Percentiles rank a stretch among this genome's conserved stretches.
These are phyloP conservation scores for Ampelocalamus luodianensis DNA, from an alignment of 176 grass and related monocot genomes.

Conservation along the genomic window DNA sequence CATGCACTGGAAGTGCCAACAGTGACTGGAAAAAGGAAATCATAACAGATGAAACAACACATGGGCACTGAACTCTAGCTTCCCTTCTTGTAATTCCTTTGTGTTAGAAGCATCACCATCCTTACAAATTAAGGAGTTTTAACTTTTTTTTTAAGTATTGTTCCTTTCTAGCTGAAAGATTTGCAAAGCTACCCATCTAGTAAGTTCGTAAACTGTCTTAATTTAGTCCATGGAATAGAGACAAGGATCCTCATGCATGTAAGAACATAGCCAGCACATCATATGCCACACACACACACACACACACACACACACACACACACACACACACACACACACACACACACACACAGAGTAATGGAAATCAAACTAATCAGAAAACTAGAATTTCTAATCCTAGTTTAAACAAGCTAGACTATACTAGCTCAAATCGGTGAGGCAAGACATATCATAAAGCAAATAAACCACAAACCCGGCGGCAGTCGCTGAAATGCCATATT, in stretches of 20 bases:
- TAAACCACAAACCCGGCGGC: not conserved
- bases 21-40: not conserved
- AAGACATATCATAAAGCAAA: not conserved
- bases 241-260: no score
- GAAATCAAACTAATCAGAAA: not conserved
- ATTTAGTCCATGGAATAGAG: not conserved
- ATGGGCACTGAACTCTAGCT: not conserved
- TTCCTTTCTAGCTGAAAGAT: not conserved
- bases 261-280: no score
- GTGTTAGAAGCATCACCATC: not conserved
- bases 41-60: not conserved
- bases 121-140: not conserved
- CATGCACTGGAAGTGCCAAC: not conserved
- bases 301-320: no score
- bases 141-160: not conserved
- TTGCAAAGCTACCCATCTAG: not conserved
- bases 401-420: not conserved
- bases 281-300: no score
- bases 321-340: no score
- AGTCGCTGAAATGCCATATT: not conserved
- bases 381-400: not conserved
- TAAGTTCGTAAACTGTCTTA: not conserved
- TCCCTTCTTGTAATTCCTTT: not conserved
- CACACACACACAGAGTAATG: not conserved
- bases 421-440: not conserved